Evolutionary conservation across 108 stramenopile genomes (phyloP), one percentile per base, ranked within the genome.

Genomic region (Nannochloropsis granulata): DNA sequence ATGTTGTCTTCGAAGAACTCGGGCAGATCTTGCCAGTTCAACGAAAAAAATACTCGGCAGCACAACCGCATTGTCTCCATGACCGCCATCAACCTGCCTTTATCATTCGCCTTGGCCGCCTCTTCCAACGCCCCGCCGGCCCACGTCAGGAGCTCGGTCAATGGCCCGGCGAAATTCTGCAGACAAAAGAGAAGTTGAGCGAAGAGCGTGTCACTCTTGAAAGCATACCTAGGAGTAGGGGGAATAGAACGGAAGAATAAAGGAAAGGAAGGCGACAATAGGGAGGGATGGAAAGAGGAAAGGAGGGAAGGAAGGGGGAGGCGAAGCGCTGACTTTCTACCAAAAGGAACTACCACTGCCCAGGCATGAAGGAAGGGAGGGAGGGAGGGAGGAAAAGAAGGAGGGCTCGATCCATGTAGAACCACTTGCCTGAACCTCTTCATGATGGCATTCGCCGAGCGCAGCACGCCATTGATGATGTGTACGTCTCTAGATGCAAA

Each of bases 1-100:
- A 98, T 95, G 89, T 97, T 93, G 89, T 98, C 97, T 87, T 98
- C 97, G 83, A 98, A 98, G 87, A 90, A 98, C 87, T 97, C 99
- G 11, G 99, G 99, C 79, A 99, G 88, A 89, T 98, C 98, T 88
- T 84, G 87, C 91, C 93, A 98, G 89, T 96, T 97, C n/a, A 99
- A 90, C 43, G 93, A 94, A 92, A 88, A 98, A 85, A 94, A 97
- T 25, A 99, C 96, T 19, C 99, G 92, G 86, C 90, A 91, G 71
- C 95, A 91, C 16, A 93, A 92, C 23, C 97, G 92, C 82, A 98
- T 83, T 13, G 94, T 81, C 44, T 93, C 92, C 19, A 91, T 43
- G 26, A 43, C n/a, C 8, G 21, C 44, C 21, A 79, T 34, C 45
- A 82, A 79, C 90, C 90, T 45, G 90, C 85, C 80, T 23, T 83